A percentile compares a stretch with the other conserved stretches of the same genome.
Evolutionary conservation across 352 stramenopile species (phyloP).

Genomic region (Phytophthora nicotianae): DNA sequence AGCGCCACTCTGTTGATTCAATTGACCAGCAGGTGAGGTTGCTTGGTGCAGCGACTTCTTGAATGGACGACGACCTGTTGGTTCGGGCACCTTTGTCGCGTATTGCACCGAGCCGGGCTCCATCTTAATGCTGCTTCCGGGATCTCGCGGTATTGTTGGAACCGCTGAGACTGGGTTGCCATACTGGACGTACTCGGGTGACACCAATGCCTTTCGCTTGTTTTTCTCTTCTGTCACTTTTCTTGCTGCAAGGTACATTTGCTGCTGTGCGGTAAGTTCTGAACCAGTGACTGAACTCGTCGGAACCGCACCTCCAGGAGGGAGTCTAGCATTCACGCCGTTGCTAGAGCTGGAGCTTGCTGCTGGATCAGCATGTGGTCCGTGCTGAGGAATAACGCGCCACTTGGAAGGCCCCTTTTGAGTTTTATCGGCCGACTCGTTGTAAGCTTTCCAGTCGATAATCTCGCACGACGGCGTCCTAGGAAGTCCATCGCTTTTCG

Average conservation of each 20-base stretch:
- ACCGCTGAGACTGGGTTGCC: constrained; percentile 27
- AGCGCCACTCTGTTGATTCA: constrained; percentile 5
- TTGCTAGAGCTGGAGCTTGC: constrained; percentile 9
- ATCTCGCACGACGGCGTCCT: constrained; percentile 73
- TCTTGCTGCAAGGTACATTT: constrained; percentile 46
- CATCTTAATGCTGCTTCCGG: constrained; percentile 27
- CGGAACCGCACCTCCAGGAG: constrained; percentile 18
- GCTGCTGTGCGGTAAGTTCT: constrained; percentile 46
- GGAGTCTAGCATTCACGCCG: constrained; percentile 28
- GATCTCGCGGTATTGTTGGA: constrained; percentile 8
- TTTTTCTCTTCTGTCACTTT: constrained; percentile 72
- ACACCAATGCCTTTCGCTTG: constrained; percentile 85
- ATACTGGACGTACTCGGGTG: constrained; percentile 85
- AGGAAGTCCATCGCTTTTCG: constrained; percentile 29
- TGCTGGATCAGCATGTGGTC: constrained; percentile 57
- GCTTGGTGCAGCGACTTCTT: constrained; percentile 73
- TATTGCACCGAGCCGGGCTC: constrained; percentile 41
- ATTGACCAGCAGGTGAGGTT: constrained; percentile 8
- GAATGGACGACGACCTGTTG: constrained; percentile 62
- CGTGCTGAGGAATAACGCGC: constrained; percentile 82
- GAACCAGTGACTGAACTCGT: constrained; percentile 1
- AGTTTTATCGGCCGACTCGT: constrained; percentile 67
- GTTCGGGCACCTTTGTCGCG: constrained; percentile 58
- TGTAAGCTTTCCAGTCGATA: constrained; percentile 90
- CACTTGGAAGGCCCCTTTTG: constrained; percentile 70